Evolutionary conservation across 768 basidiomycete species (phyloP), one percentile per base, ranked within the genome.

Genomic region (Trametes cinnabarina): DNA sequence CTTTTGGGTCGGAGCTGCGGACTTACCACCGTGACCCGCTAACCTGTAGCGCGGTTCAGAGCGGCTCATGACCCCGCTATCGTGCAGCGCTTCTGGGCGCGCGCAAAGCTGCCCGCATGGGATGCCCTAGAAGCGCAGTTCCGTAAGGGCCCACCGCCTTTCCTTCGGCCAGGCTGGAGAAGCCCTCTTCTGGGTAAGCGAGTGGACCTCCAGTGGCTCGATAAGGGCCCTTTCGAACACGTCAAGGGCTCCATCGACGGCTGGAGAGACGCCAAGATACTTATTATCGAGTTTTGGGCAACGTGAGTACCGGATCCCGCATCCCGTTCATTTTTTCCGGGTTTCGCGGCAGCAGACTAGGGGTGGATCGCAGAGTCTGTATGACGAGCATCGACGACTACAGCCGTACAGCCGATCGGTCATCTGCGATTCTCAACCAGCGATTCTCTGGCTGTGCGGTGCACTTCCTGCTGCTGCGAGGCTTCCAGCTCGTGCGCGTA

Each of bases 251-350:
- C 49, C 51, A 65, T 63, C 46, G 67, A 68, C 53, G 67, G 64
- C 42, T 71, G 69, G 69, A 46, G 63, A 22, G 58, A 61, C 35
- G 65, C 65, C 40, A 67, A 57, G 51, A 23, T 71, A 17, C 59
- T 69, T 47, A 44, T 71, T n/a, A 62, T 71, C 42, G 69, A 71
- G 50, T 66, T 68, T 35, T 71, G 69, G 69, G 68, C 69, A 52
- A 65, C 69, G 69, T 71, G 55, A 52, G 69, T 69, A 7, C 19
- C 54, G 30, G 30, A 32, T 32, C 30, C 30, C 30, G 30, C 30
- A 32, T 12, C 30, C 2, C 30, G 12, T 32, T n/a, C n/a, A 32
- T 32, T 7, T 32, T 32, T 12, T 32, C 12, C 2, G 3, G 20
- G 48, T 44, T 4, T 32, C 30, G 30, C 30, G 30, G 30, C 30